These are phyloP conservation scores for Barnettozyma vustinii DNA, from an alignment of 805 yeast species.

Conservation along the genomic window DNA sequence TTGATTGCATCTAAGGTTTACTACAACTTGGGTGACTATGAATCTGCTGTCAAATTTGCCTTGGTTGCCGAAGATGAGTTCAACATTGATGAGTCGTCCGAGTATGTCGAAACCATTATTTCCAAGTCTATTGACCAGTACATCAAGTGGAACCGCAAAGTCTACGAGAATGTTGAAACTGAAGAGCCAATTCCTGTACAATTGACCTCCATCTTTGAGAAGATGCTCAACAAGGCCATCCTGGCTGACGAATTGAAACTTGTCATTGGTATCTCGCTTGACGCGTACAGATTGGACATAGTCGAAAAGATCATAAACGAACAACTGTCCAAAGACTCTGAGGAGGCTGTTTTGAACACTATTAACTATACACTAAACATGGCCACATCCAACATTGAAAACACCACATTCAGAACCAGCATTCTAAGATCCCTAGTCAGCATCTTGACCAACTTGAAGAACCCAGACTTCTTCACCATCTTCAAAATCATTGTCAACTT, in stretches of 20 bases:
- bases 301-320: slow-evolving; percentile 52
- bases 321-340: slow-evolving; percentile 35
- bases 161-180: slow-evolving; percentile 30
- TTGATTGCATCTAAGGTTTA: slow-evolving; percentile 84
- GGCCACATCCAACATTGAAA: slow-evolving; percentile 60
- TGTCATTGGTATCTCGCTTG: slow-evolving; percentile 88
- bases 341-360: slow-evolving; percentile 48
- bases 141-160: slow-evolving; percentile 54
- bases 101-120: slow-evolving; percentile 88
- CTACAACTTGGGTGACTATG: slow-evolving; percentile 92
- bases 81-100: slow-evolving; percentile 68
- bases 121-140: slow-evolving; percentile 88
- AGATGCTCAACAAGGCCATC: slow-evolving; percentile 80
- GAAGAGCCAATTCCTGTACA: slow-evolving; percentile 45
- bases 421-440: slow-evolving; percentile 60
- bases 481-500: slow-evolving; percentile 85
- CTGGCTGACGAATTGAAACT: slow-evolving; percentile 64
- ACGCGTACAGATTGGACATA: slow-evolving; percentile 80
- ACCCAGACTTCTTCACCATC: slow-evolving; percentile 77
- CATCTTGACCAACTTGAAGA: slow-evolving; percentile 49
- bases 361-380: slow-evolving; percentile 73
- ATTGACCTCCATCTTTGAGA: slow-evolving; percentile 68
- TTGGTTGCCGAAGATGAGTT: slow-evolving; percentile 79
- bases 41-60: slow-evolving; percentile 83
- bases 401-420: slow-evolving; percentile 58